Conservation (phyloP, 371 early-diverging fungal genomes). For the Chytridium lagenaria region DNA sequence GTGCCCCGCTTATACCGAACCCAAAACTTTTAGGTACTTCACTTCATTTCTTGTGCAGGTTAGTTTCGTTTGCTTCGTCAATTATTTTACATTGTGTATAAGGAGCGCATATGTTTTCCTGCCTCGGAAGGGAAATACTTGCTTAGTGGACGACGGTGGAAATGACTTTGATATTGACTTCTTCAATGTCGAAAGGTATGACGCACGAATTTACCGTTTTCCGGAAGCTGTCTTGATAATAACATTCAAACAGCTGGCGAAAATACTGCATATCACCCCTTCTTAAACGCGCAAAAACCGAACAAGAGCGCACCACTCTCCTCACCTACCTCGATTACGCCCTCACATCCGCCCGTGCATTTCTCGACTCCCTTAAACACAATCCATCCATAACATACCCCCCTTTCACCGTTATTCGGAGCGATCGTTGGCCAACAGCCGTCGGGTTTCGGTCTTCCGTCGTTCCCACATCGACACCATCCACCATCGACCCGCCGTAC, state of each 20-base stretch:
- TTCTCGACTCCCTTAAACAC: slow-evolving; percentile 26
- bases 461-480: neutral
- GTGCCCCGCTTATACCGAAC: slow-evolving; percentile 34
- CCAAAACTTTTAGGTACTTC: slow-evolving; percentile 25
- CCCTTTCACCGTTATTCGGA: slow-evolving; percentile 23
- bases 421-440: slow-evolving; percentile 32
- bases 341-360: slow-evolving; percentile 3
- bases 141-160: slow-evolving; percentile 28
- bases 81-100: neutral
- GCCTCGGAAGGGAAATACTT: slow-evolving; percentile 29
- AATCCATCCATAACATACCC: slow-evolving; percentile 30
- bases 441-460: slow-evolving; percentile 25
- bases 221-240: no score
- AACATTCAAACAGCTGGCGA: slow-evolving; percentile 34
- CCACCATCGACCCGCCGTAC: neutral
- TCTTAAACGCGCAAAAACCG: slow-evolving; percentile 10
- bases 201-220: neutral
- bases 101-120: slow-evolving; percentile 33
- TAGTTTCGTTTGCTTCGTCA: neutral
- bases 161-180: slow-evolving; percentile 33
- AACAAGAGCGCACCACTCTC: neutral
- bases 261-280: slow-evolving; percentile 25
- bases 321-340: slow-evolving; percentile 12
- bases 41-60: slow-evolving; percentile 31
- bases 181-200: slow-evolving; percentile 32